Percentiles rank a stretch among this genome's conserved stretches.
Evolutionary conservation across 352 stramenopile species (phyloP).

Genomic region (Globisporangium takayamanum): DNA sequence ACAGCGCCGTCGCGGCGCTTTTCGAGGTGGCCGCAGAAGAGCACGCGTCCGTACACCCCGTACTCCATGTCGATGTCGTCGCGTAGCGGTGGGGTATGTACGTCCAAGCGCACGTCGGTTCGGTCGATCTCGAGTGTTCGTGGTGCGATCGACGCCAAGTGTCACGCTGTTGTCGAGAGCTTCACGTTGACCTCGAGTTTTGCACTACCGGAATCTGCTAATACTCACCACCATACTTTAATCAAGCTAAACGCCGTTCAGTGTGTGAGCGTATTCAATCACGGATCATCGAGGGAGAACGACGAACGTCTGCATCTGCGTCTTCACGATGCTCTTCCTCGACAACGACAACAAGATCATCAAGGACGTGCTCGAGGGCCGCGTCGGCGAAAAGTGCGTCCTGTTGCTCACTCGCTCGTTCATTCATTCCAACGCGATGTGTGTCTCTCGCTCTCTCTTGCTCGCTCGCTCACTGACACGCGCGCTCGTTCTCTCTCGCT

Average conservation of each 20-base stretch:
- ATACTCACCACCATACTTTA: background rate
- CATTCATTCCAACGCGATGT: background rate
- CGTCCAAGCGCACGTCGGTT: background rate
- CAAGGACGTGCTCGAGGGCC: constrained; percentile 72
- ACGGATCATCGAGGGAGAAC: background rate
- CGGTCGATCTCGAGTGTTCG: background rate
- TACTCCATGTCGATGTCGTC: constrained; percentile 32
- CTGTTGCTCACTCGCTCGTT: background rate
- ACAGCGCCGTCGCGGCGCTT: constrained; percentile 73
- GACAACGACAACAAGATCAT: constrained; percentile 88
- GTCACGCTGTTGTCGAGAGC: background rate
- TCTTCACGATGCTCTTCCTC: constrained; percentile 62
- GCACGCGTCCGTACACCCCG: constrained; percentile 62
- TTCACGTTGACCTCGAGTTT: background rate
- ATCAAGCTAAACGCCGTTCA: background rate
- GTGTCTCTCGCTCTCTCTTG: background rate
- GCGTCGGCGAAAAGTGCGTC: constrained; percentile 63
- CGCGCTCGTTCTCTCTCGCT: background rate
- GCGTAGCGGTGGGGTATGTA: too few species aligned
- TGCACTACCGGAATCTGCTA: background rate
- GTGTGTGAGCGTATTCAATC: background rate
- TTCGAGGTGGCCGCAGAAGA: constrained; percentile 72
- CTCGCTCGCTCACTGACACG: background rate
- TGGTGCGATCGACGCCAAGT: background rate
- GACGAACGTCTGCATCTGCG: background rate